Evolutionary conservation across 805 yeast genomes (phyloP).

Genomic region (Sugiyamaella smithiae): DNA sequence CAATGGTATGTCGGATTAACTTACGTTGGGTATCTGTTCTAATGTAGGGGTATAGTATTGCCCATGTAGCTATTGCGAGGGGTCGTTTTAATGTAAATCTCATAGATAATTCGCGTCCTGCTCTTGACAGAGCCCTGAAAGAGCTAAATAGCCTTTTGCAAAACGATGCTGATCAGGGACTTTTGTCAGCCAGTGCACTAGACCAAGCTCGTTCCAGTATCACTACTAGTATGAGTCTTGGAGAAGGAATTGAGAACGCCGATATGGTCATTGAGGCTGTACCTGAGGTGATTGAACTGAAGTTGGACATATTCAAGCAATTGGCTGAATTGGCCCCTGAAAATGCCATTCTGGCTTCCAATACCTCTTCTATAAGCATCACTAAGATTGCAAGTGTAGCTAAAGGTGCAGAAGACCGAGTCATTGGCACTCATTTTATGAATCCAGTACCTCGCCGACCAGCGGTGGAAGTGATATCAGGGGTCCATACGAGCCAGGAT

Average conservation of each 20-base stretch:
- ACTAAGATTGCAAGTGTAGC: constrained; percentile 43
- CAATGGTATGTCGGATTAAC: not conserved
- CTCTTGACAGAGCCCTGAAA: not conserved
- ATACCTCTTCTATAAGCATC: constrained; percentile 41
- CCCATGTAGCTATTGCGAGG: not conserved
- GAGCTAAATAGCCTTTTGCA: constrained; percentile 31
- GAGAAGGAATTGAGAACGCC: constrained; percentile 25
- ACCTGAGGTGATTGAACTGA: constrained; percentile 37
- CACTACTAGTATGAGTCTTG: constrained; percentile 23
- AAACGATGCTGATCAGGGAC: constrained; percentile 35
- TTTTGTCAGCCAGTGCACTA: constrained; percentile 31
- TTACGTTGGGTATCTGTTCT: not conserved
- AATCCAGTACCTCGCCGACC: constrained; percentile 43
- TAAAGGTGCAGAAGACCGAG: constrained; percentile 38
- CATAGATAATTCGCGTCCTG: not conserved
- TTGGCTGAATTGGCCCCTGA: constrained; percentile 30
- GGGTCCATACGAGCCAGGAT: constrained; percentile 37
- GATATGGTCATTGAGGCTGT: constrained; percentile 42
- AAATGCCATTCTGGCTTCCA: constrained; percentile 37
- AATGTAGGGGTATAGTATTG: not conserved
- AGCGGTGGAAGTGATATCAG: constrained; percentile 41
- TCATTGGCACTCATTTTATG: constrained; percentile 42
- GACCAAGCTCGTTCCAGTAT: constrained; percentile 28
- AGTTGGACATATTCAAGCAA: constrained; percentile 32
- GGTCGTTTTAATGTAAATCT: constrained; percentile 1